These are phyloP conservation scores for Tolypocladium amazonense DNA, from an alignment of 2,329 filamentous ascomycete species.

Conservation along the genomic window DNA sequence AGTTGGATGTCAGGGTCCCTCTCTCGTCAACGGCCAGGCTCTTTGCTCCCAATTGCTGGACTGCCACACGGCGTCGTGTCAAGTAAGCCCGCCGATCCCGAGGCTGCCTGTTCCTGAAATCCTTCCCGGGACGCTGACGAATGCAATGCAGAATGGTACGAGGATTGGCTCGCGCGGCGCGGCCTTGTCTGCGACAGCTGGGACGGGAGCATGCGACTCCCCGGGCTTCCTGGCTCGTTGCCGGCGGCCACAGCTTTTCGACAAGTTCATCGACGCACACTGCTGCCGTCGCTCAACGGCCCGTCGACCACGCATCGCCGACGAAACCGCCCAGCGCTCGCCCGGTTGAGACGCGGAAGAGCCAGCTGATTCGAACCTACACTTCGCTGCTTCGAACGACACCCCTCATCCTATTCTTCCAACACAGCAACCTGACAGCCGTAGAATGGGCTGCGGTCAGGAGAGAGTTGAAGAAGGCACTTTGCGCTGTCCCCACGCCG, in stretches of 20 bases:
- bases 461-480: slow-evolving; percentile 30
- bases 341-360: slow-evolving; percentile 76
- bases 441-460: slow-evolving; percentile 44
- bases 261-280: slow-evolving; percentile 11
- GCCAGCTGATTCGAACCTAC: slow-evolving; percentile 77
- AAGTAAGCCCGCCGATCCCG: background rate
- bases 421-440: slow-evolving; percentile 59
- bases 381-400: slow-evolving; percentile 79
- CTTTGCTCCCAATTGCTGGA: background rate
- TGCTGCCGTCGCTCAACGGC: slow-evolving; percentile 20
- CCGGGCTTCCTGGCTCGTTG: slow-evolving; percentile 8
- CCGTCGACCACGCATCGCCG: slow-evolving; percentile 44
- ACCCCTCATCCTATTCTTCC: slow-evolving; percentile 76
- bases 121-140: background rate
- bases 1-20: background rate
- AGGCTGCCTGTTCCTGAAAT: background rate
- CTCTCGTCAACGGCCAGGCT: background rate
- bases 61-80: background rate
- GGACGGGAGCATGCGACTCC: background rate
- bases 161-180: slow-evolving; percentile 5
- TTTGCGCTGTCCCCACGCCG: slow-evolving; percentile 29
- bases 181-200: slow-evolving; percentile 11
- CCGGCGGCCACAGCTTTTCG: slow-evolving; percentile 13
- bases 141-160: slow-evolving; percentile 10
- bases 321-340: slow-evolving; percentile 83